Base-by-base conservation (phyloP, 208 protist species). In the Trypanosoma scelopori region DNA sequence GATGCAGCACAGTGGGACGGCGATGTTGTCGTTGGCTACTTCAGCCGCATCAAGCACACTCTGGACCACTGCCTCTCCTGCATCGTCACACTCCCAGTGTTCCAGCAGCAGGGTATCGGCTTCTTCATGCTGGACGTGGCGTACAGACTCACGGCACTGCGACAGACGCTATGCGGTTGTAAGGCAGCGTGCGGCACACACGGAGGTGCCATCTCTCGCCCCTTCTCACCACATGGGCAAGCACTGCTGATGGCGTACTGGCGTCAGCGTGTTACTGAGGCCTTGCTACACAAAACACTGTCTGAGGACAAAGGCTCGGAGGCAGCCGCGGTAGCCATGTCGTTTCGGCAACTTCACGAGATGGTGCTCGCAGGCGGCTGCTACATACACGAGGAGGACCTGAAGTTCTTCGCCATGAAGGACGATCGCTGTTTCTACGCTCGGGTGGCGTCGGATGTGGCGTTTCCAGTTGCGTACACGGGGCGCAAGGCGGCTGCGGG, bases 221-320 rank as follows among this genome's bases (percentile, higher is more conserved):
- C 85, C 25, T 88, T 91, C 46, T 91, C 85, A 3, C 82, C 82
- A 9, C 80, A 84, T 37, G 85, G 85, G 13, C 69, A 88, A 68
- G 63, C 71, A 35, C 63, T 88, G 57, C 75, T 91, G 28, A 55
- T 91, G 23, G 60, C 76, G n/a, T 91, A 91, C 60, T 91, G 84
- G 81, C 70, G 83, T 16, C 68, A 60, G 25, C 25, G 69, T 56
- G 32, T 69, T 69, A 60, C 76, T 66, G 65, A 60, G 25, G 69
- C 56, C 4, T 23, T 74, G 27, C 16, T 52, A 35, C 49, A 42
- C 15, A 15, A 28, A 3, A 11, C 30, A 7, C 1, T 5, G 12
- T 12, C 22, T 11, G 27, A n/a, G 1, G 32, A 46, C 23, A 9
- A 12, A 7, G 12, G 28, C 41, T n/a, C n/a, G n/a, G n/a, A n/a